Evolutionary conservation across 2,329 filamentous ascomycete species (phyloP).

Genomic region (Hypocreales sp.): DNA sequence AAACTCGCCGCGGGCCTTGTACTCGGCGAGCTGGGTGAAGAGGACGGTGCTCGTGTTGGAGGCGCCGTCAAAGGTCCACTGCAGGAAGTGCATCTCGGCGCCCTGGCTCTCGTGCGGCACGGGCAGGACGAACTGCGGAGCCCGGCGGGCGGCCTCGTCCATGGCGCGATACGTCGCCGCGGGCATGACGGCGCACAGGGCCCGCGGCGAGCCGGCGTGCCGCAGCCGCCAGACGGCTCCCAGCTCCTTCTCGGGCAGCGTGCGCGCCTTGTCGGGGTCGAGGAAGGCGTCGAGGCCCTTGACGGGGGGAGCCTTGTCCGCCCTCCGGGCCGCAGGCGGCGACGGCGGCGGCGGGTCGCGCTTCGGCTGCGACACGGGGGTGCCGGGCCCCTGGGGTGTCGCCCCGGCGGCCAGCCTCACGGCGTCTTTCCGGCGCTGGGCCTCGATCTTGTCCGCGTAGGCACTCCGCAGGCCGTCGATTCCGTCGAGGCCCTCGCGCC

Average conservation of each 20-base stretch:
- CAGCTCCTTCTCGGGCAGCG: constrained; percentile 67
- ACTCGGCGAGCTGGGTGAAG: constrained; percentile 89
- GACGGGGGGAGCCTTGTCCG: constrained; percentile 15
- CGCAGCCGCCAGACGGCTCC: constrained; percentile 81
- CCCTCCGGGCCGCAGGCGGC: constrained; percentile 3
- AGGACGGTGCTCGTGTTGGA: constrained; percentile 59
- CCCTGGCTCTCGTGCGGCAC: constrained; percentile 53
- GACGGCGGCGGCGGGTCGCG: constrained; percentile 13
- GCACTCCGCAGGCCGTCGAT: constrained; percentile 65
- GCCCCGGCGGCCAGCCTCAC: constrained; percentile 24
- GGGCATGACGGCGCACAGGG: constrained; percentile 74
- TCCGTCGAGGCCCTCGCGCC: constrained; percentile 51
- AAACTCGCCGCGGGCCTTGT: constrained; percentile 78
- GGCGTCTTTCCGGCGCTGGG: constrained; percentile 52
- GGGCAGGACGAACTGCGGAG: constrained; percentile 85
- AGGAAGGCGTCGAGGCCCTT: constrained; percentile 41
- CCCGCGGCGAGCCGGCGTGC: constrained; percentile 56
- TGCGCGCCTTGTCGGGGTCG: constrained; percentile 62
- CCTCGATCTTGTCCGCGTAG: constrained; percentile 71
- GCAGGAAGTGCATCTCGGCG: constrained; percentile 88
- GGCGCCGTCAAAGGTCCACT: constrained; percentile 75
- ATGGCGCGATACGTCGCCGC: constrained; percentile 59
- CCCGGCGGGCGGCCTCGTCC: constrained; percentile 49
- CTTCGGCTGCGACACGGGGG: constrained; percentile 20
- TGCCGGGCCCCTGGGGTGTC: constrained; percentile 19